Base-by-base conservation (phyloP, 2,329 filamentous ascomycete genomes). In the Didymella sp. region DNA sequence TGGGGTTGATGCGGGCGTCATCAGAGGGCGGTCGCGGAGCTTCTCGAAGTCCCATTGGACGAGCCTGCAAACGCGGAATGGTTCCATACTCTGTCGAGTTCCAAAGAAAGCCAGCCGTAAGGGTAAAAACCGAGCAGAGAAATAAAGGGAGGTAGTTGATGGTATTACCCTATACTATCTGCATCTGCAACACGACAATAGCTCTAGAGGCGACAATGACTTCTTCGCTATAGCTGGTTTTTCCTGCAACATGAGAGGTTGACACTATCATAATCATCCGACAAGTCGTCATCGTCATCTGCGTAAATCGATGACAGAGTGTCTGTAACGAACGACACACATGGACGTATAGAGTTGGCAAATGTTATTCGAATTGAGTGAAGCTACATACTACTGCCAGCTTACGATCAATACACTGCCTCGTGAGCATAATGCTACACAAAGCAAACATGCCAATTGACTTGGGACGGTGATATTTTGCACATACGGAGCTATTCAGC, bases 1-100 rank as follows among this genome's bases (percentile, higher is more conserved):
- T 50, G 60, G 53, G 52, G 53, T 57, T 51, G 25, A 12, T 19
- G 52, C 19, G 44, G 47, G 44, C 57, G 33, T 51, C 30, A 53
- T 50, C 31, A 21, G 27, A 15, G 40, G 47, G 53, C 53, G 58
- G 53, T 57, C 50, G 54, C 54, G 54, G 53, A 58, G 50, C 37
- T 54, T 48, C 22, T 17, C n/a, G 31, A 22, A 48, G 33, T 30
- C 35, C 49, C 42, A 61, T 58, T 56, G 51, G 50, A 38, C 28
- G 27, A 31, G 11, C 11, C 21, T 12, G 22, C 7, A 21, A 27
- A 46, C 28, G 28, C 51, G 51, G 51, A 47, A 47, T n/a, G 2
- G 25, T 53, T 53, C 50, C 50, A 47, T 19, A 11, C 21, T n/a
- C n/a, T n/a, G n/a, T n/a, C n/a, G n/a, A n/a, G n/a, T n/a, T n/a